Evolutionary conservation across 179 eudicot species (phyloP).

Genomic region (Nepenthes alata): DNA sequence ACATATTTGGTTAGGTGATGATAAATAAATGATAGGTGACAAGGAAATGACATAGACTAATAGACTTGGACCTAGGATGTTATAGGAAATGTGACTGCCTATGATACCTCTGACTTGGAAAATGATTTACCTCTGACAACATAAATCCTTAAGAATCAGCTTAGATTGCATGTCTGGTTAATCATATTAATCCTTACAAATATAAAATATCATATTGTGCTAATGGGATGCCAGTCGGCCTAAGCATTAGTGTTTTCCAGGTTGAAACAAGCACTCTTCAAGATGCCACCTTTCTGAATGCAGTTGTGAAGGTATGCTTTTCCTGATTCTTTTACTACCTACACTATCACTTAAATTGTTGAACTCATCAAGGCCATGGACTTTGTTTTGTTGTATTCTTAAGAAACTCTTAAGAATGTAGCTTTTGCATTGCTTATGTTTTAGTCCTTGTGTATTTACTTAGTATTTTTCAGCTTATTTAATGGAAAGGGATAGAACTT

Average conservation of each 20-base stretch:
- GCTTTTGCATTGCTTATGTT: background rate
- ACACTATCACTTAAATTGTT: background rate
- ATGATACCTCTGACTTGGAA: too few relatives aligned
- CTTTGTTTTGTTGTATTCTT: background rate
- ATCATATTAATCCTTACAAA: background rate
- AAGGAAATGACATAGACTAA: too few relatives aligned
- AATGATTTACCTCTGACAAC: background rate
- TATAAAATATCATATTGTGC: background rate
- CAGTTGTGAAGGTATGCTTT: conserved; percentile 79
- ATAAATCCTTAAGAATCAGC: background rate
- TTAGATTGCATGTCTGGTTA: background rate
- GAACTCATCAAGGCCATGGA: background rate
- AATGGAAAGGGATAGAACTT: background rate
- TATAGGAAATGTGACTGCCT: too few relatives aligned
- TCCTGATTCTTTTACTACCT: background rate
- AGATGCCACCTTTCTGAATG: conserved; percentile 64
- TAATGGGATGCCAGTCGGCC: background rate
- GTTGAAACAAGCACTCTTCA: conserved; percentile 61
- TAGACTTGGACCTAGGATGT: too few relatives aligned
- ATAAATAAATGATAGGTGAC: too few relatives aligned
- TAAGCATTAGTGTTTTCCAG: conserved; percentile 28
- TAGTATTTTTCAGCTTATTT: background rate
- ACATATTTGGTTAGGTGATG: too few relatives aligned
- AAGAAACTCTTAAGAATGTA: background rate
- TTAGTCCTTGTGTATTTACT: background rate